phyloP scores from a whole-genome alignment of 768 basidiomycete species.

The Amanita exitialis region DNA sequence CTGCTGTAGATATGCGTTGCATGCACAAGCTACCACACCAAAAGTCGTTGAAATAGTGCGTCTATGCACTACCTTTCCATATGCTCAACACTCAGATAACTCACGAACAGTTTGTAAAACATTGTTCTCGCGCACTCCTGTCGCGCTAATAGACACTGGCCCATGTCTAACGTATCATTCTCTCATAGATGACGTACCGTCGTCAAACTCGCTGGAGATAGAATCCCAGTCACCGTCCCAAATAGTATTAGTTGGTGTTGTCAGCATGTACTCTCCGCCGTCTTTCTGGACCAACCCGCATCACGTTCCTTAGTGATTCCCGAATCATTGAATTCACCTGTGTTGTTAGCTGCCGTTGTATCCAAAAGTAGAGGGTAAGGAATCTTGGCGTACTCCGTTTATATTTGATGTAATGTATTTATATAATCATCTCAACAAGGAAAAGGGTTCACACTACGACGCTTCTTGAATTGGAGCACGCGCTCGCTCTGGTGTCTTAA shows the following conservation, averaged over 20 bases:
- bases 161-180: not conserved
- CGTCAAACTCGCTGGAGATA: not conserved
- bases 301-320: constrained; percentile 1
- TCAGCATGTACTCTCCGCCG: not conserved
- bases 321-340: constrained; percentile 1
- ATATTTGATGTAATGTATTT: not conserved
- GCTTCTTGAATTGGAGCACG: too few relatives aligned
- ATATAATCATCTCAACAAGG: too few relatives aligned
- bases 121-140: not conserved
- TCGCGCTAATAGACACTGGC: not conserved
- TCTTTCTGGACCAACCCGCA: not conserved
- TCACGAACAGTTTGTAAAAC: not conserved
- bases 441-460: too few relatives aligned
- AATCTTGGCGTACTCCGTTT: constrained; percentile 1
- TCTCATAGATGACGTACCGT: not conserved
- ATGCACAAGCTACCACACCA: not conserved
- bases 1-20: not conserved
- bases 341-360: constrained; percentile 5
- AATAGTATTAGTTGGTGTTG: constrained; percentile 1
- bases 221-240: not conserved
- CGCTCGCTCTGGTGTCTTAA: too few relatives aligned
- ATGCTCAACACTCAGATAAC: too few relatives aligned
- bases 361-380: not conserved
- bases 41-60: not conserved
- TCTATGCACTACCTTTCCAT: not conserved